Percentiles rank a stretch among this genome's conserved stretches.
Conservation (phyloP, 371 early-diverging fungal genomes). For the Parasitella parasitica region DNA sequence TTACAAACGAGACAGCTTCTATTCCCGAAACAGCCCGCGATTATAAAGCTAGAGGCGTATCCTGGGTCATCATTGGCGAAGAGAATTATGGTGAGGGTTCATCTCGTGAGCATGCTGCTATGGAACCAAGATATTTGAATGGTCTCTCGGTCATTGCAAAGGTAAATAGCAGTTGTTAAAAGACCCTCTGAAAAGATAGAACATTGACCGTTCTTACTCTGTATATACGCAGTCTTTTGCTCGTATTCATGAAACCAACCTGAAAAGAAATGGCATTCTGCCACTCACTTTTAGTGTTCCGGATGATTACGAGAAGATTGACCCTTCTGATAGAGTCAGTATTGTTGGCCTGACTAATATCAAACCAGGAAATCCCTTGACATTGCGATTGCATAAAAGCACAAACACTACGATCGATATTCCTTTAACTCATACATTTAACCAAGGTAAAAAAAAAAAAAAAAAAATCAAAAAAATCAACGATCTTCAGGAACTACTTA, state of each 20-base stretch:
- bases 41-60: constrained; percentile 76
- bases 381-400: constrained; percentile 60
- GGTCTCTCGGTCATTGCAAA: constrained; percentile 56
- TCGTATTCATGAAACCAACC: constrained; percentile 96
- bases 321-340: constrained; percentile 64
- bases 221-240: too few species aligned
- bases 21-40: constrained; percentile 88
- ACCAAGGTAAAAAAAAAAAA: constrained; percentile 73
- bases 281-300: constrained; percentile 91
- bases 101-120: constrained; percentile 93
- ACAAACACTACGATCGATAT: constrained; percentile 73
- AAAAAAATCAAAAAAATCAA: background rate
- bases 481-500: too few species aligned
- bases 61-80: constrained; percentile 94
- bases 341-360: constrained; percentile 73
- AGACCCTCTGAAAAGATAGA: too few species aligned
- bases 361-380: constrained; percentile 67
- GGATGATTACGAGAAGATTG: constrained; percentile 80
- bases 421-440: constrained; percentile 90
- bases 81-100: constrained; percentile 84
- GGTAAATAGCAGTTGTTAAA: background rate
- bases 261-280: constrained; percentile 96
- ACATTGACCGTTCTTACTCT: too few species aligned
- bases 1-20: constrained; percentile 70
- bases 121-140: constrained; percentile 87